Conservation (phyloP, 768 basidiomycete species). For the Krasilnikovozyma curviuscula region DNA sequence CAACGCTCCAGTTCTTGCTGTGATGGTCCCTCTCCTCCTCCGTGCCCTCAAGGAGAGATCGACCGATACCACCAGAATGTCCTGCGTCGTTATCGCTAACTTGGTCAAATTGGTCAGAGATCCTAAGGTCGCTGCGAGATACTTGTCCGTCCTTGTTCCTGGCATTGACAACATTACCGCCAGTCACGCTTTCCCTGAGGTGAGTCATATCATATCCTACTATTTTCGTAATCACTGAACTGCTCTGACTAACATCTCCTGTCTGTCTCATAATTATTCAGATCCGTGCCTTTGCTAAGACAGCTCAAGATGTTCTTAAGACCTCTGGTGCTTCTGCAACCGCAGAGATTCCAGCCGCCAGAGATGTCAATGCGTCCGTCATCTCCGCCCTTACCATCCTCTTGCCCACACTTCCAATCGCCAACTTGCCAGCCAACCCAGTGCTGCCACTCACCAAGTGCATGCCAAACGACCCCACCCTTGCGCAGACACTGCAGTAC, state of each 20-base stretch:
- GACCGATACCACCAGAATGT: slow-evolving; percentile 86
- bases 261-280: neutral
- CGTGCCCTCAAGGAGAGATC: slow-evolving; percentile 87
- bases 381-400: slow-evolving; percentile 39
- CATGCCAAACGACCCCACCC: slow-evolving; percentile 36
- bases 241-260: neutral
- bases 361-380: slow-evolving; percentile 49
- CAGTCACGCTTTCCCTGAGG: slow-evolving; percentile 84
- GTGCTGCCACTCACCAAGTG: slow-evolving; percentile 34
- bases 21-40: slow-evolving; percentile 73
- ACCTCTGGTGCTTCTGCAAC: slow-evolving; percentile 63
- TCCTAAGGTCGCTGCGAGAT: slow-evolving; percentile 67
- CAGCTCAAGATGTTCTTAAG: slow-evolving; percentile 57
- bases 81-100: slow-evolving; percentile 87
- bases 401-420: slow-evolving; percentile 38
- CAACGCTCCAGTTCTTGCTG: slow-evolving; percentile 84
- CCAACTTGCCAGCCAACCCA: slow-evolving; percentile 27
- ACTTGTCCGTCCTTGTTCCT: slow-evolving; percentile 68
- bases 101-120: slow-evolving; percentile 92
- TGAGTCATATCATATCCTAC: neutral
- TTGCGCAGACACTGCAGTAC: slow-evolving; percentile 47
- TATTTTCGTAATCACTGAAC: neutral
- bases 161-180: slow-evolving; percentile 79
- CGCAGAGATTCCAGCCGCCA: slow-evolving; percentile 41
- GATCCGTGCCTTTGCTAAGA: slow-evolving; percentile 78